Evolutionary conservation across 2,329 filamentous ascomycete genomes (phyloP).

Genomic region (Aspergillus fischeri): DNA sequence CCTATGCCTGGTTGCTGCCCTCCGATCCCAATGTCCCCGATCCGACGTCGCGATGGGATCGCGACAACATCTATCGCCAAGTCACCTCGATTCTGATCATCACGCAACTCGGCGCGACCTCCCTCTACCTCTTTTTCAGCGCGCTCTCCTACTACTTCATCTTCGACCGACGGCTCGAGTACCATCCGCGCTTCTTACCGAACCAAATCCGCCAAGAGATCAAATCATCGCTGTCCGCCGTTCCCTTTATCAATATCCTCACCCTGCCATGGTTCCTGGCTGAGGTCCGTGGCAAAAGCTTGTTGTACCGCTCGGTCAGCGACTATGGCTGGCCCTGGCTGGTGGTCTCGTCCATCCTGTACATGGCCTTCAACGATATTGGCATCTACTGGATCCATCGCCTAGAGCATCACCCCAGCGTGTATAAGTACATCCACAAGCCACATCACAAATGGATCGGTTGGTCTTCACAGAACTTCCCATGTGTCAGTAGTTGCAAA

Average conservation of each 20-base stretch:
- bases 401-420: constrained; percentile 64
- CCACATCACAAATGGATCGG: constrained; percentile 91
- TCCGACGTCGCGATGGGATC: background rate
- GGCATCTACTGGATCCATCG: constrained; percentile 80
- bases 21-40: background rate
- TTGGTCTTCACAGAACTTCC: background rate
- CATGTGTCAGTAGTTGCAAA: background rate
- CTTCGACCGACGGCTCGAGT: constrained; percentile 75
- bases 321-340: constrained; percentile 44
- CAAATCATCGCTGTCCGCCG: constrained; percentile 61
- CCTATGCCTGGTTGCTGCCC: constrained; percentile 1
- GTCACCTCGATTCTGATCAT: background rate
- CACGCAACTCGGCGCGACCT: background rate
- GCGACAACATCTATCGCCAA: background rate
- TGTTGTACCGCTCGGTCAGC: constrained; percentile 67
- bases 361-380: constrained; percentile 73
- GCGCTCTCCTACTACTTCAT: constrained; percentile 69
- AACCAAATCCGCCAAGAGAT: constrained; percentile 80
- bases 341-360: constrained; percentile 46
- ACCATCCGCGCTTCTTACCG: constrained; percentile 81
- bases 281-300: constrained; percentile 71
- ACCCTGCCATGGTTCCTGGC: constrained; percentile 70
- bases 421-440: constrained; percentile 83
- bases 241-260: constrained; percentile 71
- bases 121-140: constrained; percentile 1